These are phyloP conservation scores for Paecilomyces fulvus DNA, from an alignment of 2,329 filamentous ascomycete species.

Conservation along the genomic window DNA sequence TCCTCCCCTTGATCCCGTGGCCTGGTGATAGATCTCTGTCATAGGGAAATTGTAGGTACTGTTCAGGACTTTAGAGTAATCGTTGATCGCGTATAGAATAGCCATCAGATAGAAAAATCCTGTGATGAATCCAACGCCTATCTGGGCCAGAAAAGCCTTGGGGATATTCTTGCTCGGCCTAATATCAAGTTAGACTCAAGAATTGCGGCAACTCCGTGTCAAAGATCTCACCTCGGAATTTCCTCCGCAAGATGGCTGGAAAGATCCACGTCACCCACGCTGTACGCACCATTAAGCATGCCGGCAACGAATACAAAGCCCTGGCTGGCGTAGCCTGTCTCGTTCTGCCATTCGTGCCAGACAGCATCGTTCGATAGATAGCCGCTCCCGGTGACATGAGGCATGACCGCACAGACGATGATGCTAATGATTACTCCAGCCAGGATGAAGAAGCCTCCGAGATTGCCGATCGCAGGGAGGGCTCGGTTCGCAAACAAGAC, in stretches of 20 bases:
- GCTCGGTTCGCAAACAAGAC: slow-evolving; percentile 50
- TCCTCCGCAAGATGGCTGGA: slow-evolving; percentile 59
- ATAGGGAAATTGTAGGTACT: slow-evolving; percentile 37
- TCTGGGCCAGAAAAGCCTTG: slow-evolving; percentile 43
- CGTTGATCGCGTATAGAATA: slow-evolving; percentile 43
- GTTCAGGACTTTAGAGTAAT: slow-evolving; percentile 33
- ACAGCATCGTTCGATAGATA: slow-evolving; percentile 47
- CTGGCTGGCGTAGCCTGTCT: slow-evolving; percentile 36
- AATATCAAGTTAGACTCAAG: slow-evolving; percentile 5
- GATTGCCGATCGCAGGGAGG: slow-evolving; percentile 45
- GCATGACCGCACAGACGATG: slow-evolving; percentile 48
- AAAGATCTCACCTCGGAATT: slow-evolving; percentile 37
- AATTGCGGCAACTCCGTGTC: background rate
- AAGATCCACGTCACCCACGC: slow-evolving; percentile 58
- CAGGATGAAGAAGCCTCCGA: slow-evolving; percentile 49
- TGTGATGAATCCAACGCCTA: slow-evolving; percentile 38
- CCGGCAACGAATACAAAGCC: slow-evolving; percentile 58
- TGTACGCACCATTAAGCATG: slow-evolving; percentile 62
- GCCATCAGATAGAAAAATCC: slow-evolving; percentile 43
- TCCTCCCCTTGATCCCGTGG: slow-evolving; percentile 41
- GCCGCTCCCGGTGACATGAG: slow-evolving; percentile 28
- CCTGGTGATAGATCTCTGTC: slow-evolving; percentile 41
- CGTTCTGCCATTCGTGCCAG: slow-evolving; percentile 48
- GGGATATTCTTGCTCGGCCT: slow-evolving; percentile 39
- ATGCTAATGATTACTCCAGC: slow-evolving; percentile 46